These are phyloP conservation scores for Trypanosoma lewisi DNA, from an alignment of 208 protist species.

Conservation along the genomic window DNA sequence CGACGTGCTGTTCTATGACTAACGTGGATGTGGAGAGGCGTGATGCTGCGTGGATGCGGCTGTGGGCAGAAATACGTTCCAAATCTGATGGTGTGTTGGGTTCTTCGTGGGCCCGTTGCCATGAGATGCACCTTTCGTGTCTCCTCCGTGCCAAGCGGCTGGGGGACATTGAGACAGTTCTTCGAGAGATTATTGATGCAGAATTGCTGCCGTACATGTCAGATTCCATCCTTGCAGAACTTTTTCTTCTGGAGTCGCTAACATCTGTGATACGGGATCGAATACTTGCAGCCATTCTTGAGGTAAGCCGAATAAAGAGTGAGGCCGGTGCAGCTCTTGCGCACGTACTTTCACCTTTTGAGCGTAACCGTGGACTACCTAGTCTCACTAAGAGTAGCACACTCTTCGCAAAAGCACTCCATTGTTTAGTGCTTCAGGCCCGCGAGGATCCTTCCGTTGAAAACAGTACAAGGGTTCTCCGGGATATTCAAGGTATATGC, in stretches of 20 bases:
- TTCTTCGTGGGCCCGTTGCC: constrained; percentile 22
- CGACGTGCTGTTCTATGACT: constrained; percentile 15
- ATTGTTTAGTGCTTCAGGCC: constrained; percentile 27
- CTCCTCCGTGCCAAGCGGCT: constrained; percentile 24
- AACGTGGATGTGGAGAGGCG: background rate
- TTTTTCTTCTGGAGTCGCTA: constrained; percentile 16
- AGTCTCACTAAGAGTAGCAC: constrained; percentile 31
- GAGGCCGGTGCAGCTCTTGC: constrained; percentile 4
- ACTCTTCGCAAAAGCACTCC: constrained; percentile 50
- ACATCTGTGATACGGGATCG: background rate
- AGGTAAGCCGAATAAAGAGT: constrained; percentile 8
- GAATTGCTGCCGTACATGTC: constrained; percentile 24
- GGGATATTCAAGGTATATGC: constrained; percentile 36
- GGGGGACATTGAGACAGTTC: constrained; percentile 27
- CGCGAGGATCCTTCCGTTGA: constrained; percentile 8
- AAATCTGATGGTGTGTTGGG: background rate
- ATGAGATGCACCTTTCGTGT: constrained; percentile 49
- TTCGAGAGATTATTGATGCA: constrained; percentile 8
- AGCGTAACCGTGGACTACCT: constrained; percentile 8
- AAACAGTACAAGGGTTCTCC: constrained; percentile 19
- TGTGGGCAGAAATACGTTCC: constrained; percentile 8
- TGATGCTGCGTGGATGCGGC: constrained; percentile 17
- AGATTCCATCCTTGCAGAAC: constrained; percentile 7
- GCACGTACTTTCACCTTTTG: constrained; percentile 14
- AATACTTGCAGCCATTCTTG: constrained; percentile 16